Evolutionary conservation across 441 rosid genomes (phyloP).

Genomic region (Aleurites moluccanus): DNA sequence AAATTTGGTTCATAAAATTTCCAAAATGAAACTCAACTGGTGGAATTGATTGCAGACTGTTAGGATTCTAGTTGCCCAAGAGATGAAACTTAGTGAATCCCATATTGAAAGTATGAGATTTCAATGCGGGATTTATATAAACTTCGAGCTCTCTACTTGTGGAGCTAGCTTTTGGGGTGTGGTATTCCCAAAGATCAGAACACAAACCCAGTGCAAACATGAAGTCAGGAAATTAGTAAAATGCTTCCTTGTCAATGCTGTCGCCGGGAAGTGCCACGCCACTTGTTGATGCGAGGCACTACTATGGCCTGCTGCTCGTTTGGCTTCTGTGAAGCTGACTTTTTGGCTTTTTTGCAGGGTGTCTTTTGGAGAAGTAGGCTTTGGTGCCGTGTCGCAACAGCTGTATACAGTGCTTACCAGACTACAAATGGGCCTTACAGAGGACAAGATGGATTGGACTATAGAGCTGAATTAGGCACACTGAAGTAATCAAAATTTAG

Average conservation of each 20-base stretch:
- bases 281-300: not conserved
- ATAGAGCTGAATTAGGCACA: slow-evolving; percentile 49
- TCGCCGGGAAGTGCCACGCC: not conserved
- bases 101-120: no score
- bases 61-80: no score
- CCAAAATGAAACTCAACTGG: not conserved
- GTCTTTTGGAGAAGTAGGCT: slow-evolving; percentile 62
- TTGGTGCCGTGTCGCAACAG: slow-evolving; percentile 63
- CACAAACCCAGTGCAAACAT: no score
- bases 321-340: not conserved
- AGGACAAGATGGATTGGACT: slow-evolving; percentile 92
- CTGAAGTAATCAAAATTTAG: not conserved
- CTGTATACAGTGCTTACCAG: slow-evolving; percentile 71
- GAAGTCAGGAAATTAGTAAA: not conserved
- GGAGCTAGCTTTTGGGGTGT: no score
- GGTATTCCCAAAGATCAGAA: no score
- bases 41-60: no score
- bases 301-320: not conserved
- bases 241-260: not conserved
- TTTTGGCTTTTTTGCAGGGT: slow-evolving; percentile 40
- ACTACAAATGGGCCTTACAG: slow-evolving; percentile 87
- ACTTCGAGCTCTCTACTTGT: no score
- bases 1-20: not conserved
- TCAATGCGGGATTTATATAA: no score
- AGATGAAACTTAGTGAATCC: no score